Base-by-base conservation (phyloP, 352 stramenopile genomes). In the Globisporangium megalacanthum region DNA sequence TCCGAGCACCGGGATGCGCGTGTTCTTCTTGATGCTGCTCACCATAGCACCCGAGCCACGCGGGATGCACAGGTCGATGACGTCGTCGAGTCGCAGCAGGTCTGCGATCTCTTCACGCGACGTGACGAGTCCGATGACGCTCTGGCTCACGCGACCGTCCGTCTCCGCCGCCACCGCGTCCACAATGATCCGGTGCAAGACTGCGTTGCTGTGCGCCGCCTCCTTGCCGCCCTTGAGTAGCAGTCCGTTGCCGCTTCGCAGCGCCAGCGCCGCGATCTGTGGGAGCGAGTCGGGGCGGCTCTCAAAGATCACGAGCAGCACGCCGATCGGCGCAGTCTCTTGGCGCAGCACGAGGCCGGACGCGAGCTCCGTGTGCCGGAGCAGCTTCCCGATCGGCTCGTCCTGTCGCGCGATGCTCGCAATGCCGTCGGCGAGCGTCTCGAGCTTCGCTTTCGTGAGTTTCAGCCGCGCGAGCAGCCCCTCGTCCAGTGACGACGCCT, bases 231-330 rank as follows among this genome's bases (percentile, higher is more conserved):
- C 96, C 73, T 99, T 99, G 41, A 99, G 79, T 44, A 99, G 64
- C 49, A 99, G 63, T 0, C 95, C 96, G 75, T 99, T 99, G 39
- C 96, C 96, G 58, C 86, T 98, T 31, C 95, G 95, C 41, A 99
- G 73, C 22, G 94, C 94, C 1, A 99, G 84, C 11, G 94, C 86
- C 13, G 96, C 92, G 65, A 99, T 99, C 80, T 99, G 94, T 19
- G 93, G 90, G 25, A 97, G 63, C 20, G 86, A 98, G 70, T 99
- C 97, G 13, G 97, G 97, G 15, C 97, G 78, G 56, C 89, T 98
- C 73, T 99, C 97, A 62, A 99, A 99, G 61, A 99, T 98, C 48
- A 99, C 95, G 56, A 99, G 92, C 9, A 99, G 67, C 33, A 99
- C 96, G 31, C 97, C 97, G 65, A 99, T 99, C 15, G 97, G 89